A percentile compares a stretch with the other conserved stretches of the same genome.
Conservation (phyloP, 75 land plant species). For the Cryptomeria japonica region DNA sequence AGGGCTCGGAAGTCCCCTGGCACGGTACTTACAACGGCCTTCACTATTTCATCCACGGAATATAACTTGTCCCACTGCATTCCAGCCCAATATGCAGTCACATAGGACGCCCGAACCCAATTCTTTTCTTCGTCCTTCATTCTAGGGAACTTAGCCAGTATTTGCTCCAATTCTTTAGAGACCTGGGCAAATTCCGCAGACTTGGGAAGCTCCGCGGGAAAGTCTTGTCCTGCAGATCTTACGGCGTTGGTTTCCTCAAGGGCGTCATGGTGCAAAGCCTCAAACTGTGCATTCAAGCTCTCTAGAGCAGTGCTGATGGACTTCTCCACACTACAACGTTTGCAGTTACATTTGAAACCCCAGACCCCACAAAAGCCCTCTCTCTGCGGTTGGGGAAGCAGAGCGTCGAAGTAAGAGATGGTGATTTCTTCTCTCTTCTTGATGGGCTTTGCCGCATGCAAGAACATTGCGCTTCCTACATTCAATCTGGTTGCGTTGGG, state of each 20-base stretch:
- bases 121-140: slow-evolving; percentile 5
- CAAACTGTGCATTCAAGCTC: not conserved
- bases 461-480: slow-evolving; percentile 26
- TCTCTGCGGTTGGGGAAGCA: slow-evolving; percentile 27
- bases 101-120: not conserved
- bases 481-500: slow-evolving; percentile 18
- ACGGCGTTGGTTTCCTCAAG: not conserved
- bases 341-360: slow-evolving; percentile 40
- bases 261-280: not conserved
- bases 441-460: slow-evolving; percentile 17
- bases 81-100: not conserved
- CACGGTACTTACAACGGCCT: slow-evolving; percentile 10
- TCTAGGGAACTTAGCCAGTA: not conserved
- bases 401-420: slow-evolving; percentile 28
- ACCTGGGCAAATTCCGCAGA: not conserved
- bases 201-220: not conserved
- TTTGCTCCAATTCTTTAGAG: not conserved
- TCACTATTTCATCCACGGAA: not conserved
- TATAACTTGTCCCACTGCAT: not conserved
- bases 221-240: not conserved
- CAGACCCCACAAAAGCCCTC: slow-evolving; percentile 19
- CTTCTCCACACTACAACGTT: slow-evolving; percentile 21
- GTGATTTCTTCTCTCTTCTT: slow-evolving; percentile 20
- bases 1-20: slow-evolving; percentile 11
- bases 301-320: not conserved